Percentiles rank a stretch among this genome's conserved stretches.
Conservation (phyloP, 169 alveolate genomes). For the Babesia bovis region DNA sequence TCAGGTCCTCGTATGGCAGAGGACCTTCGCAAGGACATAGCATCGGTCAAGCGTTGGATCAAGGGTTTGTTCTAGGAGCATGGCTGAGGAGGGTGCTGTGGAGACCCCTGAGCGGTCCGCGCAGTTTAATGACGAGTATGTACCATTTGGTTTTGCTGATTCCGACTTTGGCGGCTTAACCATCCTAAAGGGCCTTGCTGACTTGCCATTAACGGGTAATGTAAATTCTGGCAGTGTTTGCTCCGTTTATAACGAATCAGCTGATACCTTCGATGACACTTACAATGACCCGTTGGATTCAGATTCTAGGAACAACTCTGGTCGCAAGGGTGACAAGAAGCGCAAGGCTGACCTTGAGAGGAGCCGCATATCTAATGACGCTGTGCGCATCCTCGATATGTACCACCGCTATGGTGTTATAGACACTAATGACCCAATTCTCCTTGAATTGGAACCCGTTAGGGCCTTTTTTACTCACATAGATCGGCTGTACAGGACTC, state of each 20-base stretch:
- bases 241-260: too few species aligned
- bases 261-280: too few species aligned
- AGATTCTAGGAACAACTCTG: too few species aligned
- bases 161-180: not conserved
- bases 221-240: too few species aligned
- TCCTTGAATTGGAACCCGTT: not conserved
- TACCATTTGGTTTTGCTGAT: not conserved
- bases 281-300: too few species aligned
- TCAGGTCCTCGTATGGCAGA: constrained; percentile 39
- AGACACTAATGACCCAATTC: not conserved
- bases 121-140: not conserved
- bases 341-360: not conserved
- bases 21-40: constrained; percentile 47
- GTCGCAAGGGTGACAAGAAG: too few species aligned
- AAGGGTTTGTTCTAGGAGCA: constrained; percentile 19
- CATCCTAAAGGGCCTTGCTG: too few species aligned
- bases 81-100: not conserved
- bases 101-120: not conserved
- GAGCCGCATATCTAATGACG: not conserved
- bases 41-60: constrained; percentile 40
- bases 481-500: constrained; percentile 24
- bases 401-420: constrained; percentile 7
- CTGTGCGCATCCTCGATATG: not conserved
- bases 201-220: too few species aligned
- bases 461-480: constrained; percentile 3